phyloP scores from a whole-genome alignment of 495 filamentous ascomycete species.

The Cairneyella variabilis region DNA sequence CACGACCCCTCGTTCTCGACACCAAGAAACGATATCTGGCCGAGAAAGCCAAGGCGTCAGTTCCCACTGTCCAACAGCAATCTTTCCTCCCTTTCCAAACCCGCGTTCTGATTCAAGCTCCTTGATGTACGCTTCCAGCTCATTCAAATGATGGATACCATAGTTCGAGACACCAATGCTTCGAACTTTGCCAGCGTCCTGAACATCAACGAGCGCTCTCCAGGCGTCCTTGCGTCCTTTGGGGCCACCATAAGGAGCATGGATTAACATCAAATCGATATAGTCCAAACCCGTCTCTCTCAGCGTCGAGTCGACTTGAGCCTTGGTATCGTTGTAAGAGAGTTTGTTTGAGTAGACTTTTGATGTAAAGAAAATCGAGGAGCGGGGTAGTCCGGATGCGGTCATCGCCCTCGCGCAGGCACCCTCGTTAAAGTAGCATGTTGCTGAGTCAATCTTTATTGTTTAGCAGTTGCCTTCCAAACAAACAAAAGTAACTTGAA shows the following conservation, averaged over 20 bases:
- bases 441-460: constrained; percentile 58
- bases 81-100: constrained; percentile 61
- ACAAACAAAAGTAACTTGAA: neutral
- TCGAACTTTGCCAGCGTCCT: constrained; percentile 56
- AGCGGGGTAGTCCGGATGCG: constrained; percentile 50
- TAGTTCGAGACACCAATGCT: constrained; percentile 64
- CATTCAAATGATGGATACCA: constrained; percentile 60
- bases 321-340: constrained; percentile 45
- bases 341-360: constrained; percentile 49
- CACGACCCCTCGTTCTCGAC: constrained; percentile 57
- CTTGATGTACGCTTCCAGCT: constrained; percentile 70
- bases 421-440: constrained; percentile 63
- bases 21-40: constrained; percentile 74
- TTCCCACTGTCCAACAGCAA: constrained; percentile 82
- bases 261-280: constrained; percentile 42
- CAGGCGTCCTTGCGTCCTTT: constrained; percentile 52
- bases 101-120: constrained; percentile 51
- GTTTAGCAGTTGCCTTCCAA: neutral
- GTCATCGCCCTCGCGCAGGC: constrained; percentile 58
- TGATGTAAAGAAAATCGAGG: constrained; percentile 64
- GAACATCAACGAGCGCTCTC: constrained; percentile 56
- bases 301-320: constrained; percentile 44
- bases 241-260: constrained; percentile 54
- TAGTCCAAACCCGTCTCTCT: constrained; percentile 50
- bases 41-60: constrained; percentile 80